A percentile compares a stretch with the other conserved stretches of the same genome.
These are phyloP conservation scores for Colletotrichum brevisporum DNA, from an alignment of 2,329 filamentous ascomycete species.

Conservation along the genomic window DNA sequence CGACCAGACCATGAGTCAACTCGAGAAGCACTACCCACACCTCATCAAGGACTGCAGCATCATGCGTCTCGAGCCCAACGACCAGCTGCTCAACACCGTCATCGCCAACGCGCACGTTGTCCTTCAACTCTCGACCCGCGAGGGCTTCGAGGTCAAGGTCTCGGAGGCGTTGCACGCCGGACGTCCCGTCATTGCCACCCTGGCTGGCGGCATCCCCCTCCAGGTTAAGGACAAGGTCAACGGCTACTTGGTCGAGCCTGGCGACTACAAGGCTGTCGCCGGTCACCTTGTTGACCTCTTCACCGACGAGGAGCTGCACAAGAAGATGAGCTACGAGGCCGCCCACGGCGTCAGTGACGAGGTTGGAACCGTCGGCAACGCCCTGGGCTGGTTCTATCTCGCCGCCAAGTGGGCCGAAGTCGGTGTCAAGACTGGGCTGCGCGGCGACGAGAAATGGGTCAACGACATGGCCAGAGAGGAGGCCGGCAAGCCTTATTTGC, in stretches of 20 bases:
- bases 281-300: conserved; percentile 76
- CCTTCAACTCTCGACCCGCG: conserved; percentile 84
- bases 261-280: conserved; percentile 79
- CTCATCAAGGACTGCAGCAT: conserved; percentile 78
- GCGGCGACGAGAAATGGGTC: conserved; percentile 76
- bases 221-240: conserved; percentile 81
- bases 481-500: conserved; percentile 70
- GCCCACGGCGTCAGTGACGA: conserved; percentile 81
- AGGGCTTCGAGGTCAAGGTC: conserved; percentile 90
- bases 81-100: conserved; percentile 84
- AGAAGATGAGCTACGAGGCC: conserved; percentile 76
- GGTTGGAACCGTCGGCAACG: conserved; percentile 85
- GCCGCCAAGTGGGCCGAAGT: conserved; percentile 74
- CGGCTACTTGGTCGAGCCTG: conserved; percentile 80
- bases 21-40: conserved; percentile 74
- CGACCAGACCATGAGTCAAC: conserved; percentile 77
- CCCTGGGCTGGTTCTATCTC: conserved; percentile 83
- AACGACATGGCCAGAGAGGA: conserved; percentile 80
- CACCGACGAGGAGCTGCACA: conserved; percentile 74
- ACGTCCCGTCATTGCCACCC: conserved; percentile 81
- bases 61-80: conserved; percentile 82
- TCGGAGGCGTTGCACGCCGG: conserved; percentile 87
- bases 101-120: conserved; percentile 80
- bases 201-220: conserved; percentile 83
- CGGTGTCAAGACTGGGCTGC: conserved; percentile 62